Base-by-base conservation (phyloP, 2,329 filamentous ascomycete genomes). In the Esteya vermicola region DNA sequence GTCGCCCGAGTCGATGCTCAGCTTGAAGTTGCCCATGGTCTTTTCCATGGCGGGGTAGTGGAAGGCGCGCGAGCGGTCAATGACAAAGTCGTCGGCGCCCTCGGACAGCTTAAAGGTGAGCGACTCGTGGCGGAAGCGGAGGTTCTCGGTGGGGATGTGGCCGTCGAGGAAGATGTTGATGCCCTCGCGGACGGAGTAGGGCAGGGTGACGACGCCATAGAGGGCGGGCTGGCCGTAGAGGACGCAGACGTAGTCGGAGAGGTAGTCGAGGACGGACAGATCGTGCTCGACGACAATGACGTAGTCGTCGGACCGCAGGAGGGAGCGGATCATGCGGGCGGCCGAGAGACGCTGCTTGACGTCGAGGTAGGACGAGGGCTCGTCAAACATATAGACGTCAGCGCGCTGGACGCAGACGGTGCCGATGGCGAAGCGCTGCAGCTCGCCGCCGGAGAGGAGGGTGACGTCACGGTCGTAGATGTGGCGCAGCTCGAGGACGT, bases 311-410 rank as follows among this genome's bases (percentile, higher is more conserved):
- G 85, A 77, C 36, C 84, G 75, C 40, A 95, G 75, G 37, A 98
- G 77, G 47, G 85, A 88, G 50, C 91, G 86, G 53, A 98, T 96
- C 51, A 93, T 84, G 52, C 81, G 77, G 52, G 85, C 89, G 47
- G 93, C 91, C 51, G 81, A 83, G 50, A 98, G 69, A 79, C 91
- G 84, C 65, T 98, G 91, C 74, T 96, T 96, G 57, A 98, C 91
- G 81, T 98, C 93, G 43, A 98, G 75, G 63, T 95, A 98, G 28
- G 91, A 98, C 31, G 89, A 96, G 16, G 93, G 93, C 68, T 98
- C 91, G 62, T 98, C 91, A 55, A 98, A 98, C 91, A 98, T 96
- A 72, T 98, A 98, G 66, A 93, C 85, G 59, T 98, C 91, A 51
- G 89, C 89, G 54, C 93, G 78, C 60, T 96, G 89, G 19, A 96